Conservation (phyloP, 306 rosid species). For the Lupinus albus region DNA sequence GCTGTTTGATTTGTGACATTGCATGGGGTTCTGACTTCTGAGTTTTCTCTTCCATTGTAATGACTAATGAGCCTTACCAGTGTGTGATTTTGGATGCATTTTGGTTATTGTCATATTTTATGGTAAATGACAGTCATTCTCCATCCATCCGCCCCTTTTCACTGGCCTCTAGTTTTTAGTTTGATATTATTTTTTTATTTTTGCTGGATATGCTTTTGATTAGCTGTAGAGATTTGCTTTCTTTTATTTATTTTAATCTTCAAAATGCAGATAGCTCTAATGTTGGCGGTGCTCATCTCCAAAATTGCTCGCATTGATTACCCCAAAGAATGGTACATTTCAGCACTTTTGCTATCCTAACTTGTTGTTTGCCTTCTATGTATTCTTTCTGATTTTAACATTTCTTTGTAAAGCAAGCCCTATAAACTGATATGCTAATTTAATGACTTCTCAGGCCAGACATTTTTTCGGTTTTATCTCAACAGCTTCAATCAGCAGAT, state of each 20-base stretch:
- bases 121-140: too few species aligned
- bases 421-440: conserved; percentile 46
- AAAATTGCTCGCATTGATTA: conserved; percentile 93
- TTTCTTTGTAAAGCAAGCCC: conserved; percentile 39
- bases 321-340: conserved; percentile 86
- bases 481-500: conserved; percentile 84
- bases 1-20: conserved; percentile 5
- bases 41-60: too few species aligned
- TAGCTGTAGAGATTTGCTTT: conserved; percentile 38
- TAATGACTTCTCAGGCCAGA: conserved; percentile 83
- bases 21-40: neutral
- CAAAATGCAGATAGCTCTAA: conserved; percentile 73
- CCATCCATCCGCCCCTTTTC: neutral
- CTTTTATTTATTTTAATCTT: conserved; percentile 34
- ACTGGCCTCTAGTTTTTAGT: neutral
- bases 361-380: conserved; percentile 22
- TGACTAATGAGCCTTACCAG: neutral
- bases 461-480: conserved; percentile 78
- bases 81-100: too few species aligned
- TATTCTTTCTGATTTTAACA: conserved; percentile 28
- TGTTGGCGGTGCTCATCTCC: conserved; percentile 88
- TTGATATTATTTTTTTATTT: neutral
- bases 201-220: conserved; percentile 16
- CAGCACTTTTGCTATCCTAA: conserved; percentile 6
- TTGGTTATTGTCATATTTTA: too few species aligned